Percentiles rank a stretch among this genome's conserved stretches.
phyloP scores from a whole-genome alignment of 2,329 filamentous ascomycete species.

The Scedosporium boydii region DNA sequence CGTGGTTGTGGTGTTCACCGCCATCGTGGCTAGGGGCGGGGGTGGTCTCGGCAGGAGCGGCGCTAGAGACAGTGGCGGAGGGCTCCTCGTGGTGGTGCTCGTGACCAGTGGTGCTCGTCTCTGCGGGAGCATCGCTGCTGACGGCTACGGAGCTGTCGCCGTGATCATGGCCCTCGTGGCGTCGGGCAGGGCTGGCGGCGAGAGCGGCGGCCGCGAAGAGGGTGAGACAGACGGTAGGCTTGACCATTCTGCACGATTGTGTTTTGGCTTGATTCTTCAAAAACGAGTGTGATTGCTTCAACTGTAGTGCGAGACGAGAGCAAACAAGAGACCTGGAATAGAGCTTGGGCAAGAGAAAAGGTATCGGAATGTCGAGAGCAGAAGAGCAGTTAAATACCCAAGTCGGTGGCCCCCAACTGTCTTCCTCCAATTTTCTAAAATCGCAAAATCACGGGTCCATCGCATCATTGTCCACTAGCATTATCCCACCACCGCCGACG shows the following conservation, averaged over 20 bases:
- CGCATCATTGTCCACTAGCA: too few relatives aligned
- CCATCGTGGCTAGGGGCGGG: neutral
- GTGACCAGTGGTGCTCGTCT: neutral
- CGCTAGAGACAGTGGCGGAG: neutral
- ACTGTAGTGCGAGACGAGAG: too few relatives aligned
- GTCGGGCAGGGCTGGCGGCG: neutral
- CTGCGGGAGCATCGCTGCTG: neutral
- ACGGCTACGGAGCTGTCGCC: neutral
- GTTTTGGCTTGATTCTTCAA: neutral
- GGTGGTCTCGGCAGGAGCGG: neutral
- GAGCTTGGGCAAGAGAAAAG: neutral
- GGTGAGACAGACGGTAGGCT: neutral
- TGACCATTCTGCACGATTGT: neutral
- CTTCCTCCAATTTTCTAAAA: neutral
- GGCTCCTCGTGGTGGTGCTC: neutral
- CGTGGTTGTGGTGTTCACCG: neutral
- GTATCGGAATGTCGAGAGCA: neutral
- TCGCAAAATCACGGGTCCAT: too few relatives aligned
- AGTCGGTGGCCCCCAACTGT: too few relatives aligned
- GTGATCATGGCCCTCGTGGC: slow-evolving; percentile 4
- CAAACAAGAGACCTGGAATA: neutral
- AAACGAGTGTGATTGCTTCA: neutral
- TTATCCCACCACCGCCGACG: neutral
- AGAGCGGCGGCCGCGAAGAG: neutral
- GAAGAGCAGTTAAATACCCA: neutral